A percentile compares a stretch with the other conserved stretches of the same genome.
phyloP scores from a whole-genome alignment of 2,329 filamentous ascomycete genomes.

The Drechslera avenae region DNA sequence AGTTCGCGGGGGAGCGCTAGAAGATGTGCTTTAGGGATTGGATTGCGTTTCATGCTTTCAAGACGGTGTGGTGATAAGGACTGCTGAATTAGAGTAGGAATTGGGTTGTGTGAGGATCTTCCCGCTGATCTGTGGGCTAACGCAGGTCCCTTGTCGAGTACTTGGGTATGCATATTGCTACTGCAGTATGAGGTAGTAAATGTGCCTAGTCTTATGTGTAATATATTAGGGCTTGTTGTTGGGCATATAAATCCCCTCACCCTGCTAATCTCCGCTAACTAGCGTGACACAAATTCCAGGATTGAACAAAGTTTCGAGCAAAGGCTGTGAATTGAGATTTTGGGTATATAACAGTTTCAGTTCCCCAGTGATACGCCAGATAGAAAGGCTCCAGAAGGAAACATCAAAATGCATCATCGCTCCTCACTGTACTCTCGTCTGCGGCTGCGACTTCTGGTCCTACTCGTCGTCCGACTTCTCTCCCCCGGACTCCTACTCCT shows the following conservation, averaged over 20 bases:
- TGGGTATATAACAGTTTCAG: conserved; percentile 6
- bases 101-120: too few species aligned
- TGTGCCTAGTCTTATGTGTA: too few species aligned
- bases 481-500: conserved; percentile 17
- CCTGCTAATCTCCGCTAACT: too few species aligned
- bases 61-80: not conserved
- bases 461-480: conserved; percentile 12
- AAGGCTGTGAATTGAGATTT: not conserved
- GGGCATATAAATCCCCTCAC: too few species aligned
- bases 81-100: not conserved
- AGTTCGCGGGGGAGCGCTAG: not conserved
- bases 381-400: not conserved
- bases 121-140: too few species aligned
- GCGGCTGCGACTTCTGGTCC: conserved; percentile 4
- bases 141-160: too few species aligned
- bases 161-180: too few species aligned
- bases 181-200: too few species aligned
- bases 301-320: too few species aligned
- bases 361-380: not conserved
- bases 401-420: not conserved
- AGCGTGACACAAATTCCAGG: too few species aligned
- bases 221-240: too few species aligned
- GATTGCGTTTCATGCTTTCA: too few species aligned
- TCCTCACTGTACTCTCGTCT: conserved; percentile 1
- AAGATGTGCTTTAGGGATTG: not conserved